A percentile compares a stretch with the other conserved stretches of the same genome.
These are phyloP conservation scores for Pulveroboletus sp. DNA, from an alignment of 768 basidiomycete species.

Conservation along the genomic window DNA sequence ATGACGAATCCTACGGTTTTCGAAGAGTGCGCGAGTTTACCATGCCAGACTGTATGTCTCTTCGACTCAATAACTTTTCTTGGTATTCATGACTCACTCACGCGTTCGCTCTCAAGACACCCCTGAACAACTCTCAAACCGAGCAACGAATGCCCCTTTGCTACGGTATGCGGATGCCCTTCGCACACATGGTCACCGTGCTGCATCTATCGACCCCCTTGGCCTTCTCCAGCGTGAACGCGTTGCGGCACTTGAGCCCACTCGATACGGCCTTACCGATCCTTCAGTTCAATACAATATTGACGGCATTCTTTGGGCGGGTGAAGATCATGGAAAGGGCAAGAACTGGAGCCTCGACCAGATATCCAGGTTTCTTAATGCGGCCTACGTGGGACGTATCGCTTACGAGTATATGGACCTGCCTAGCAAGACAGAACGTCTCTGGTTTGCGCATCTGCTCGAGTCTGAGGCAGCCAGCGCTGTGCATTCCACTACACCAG, in stretches of 20 bases:
- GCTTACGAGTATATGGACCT: constrained; percentile 94
- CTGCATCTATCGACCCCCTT: constrained; percentile 82
- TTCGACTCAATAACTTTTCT: not conserved
- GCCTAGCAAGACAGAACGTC: constrained; percentile 75
- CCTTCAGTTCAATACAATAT: constrained; percentile 57
- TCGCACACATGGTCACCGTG: constrained; percentile 80
- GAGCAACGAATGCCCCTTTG: constrained; percentile 68
- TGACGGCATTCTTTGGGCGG: constrained; percentile 79
- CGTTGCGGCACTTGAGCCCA: constrained; percentile 70
- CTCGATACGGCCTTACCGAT: constrained; percentile 69
- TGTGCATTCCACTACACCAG: constrained; percentile 27
- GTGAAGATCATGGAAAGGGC: constrained; percentile 20
- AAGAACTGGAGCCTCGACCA: constrained; percentile 65
- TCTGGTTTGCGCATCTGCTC: constrained; percentile 86
- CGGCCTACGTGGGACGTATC: constrained; percentile 78
- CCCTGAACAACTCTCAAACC: constrained; percentile 58
- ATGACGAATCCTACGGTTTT: constrained; percentile 79
- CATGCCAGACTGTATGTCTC: constrained; percentile 66
- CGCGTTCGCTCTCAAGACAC: constrained; percentile 44
- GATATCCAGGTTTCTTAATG: constrained; percentile 65
- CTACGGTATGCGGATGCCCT: constrained; percentile 88
- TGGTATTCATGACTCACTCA: not conserved
- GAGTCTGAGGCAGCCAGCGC: constrained; percentile 47
- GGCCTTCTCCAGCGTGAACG: constrained; percentile 83
- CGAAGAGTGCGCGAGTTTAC: constrained; percentile 58